Evolutionary conservation across 2,329 filamentous ascomycete genomes (phyloP).

Genomic region (Parasarocladium wereldwijsianum): DNA sequence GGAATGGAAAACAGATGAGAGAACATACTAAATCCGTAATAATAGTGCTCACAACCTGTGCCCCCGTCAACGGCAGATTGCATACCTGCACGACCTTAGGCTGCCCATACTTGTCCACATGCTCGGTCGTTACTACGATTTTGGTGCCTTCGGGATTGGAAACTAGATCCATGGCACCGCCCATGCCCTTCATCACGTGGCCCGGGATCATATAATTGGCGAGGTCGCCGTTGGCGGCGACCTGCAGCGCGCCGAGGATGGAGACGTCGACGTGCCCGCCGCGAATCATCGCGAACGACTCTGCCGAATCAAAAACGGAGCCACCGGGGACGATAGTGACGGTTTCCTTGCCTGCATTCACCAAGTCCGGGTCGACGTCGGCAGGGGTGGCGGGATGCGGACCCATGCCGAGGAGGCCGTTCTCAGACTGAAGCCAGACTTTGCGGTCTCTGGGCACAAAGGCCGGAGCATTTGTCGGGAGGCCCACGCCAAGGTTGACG

Average conservation of each 20-base stretch:
- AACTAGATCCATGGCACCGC: slow-evolving; percentile 61
- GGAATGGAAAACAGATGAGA: neutral
- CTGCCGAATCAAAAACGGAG: slow-evolving; percentile 62
- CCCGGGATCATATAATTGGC: slow-evolving; percentile 88
- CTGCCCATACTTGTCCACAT: slow-evolving; percentile 53
- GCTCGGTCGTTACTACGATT: slow-evolving; percentile 57
- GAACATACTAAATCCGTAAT: slow-evolving; percentile 55
- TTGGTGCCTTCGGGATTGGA: slow-evolving; percentile 58
- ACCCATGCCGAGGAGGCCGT: slow-evolving; percentile 73
- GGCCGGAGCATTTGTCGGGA: slow-evolving; percentile 71
- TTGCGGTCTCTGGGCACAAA: slow-evolving; percentile 54
- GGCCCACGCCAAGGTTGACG: slow-evolving; percentile 67
- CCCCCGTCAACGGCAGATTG: slow-evolving; percentile 50
- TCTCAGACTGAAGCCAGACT: slow-evolving; percentile 78
- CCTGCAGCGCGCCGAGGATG: slow-evolving; percentile 70
- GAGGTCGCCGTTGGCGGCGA: slow-evolving; percentile 62
- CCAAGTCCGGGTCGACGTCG: slow-evolving; percentile 61
- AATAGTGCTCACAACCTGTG: slow-evolving; percentile 53
- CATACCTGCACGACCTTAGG: slow-evolving; percentile 53
- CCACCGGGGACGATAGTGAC: slow-evolving; percentile 67
- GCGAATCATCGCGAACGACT: slow-evolving; percentile 79
- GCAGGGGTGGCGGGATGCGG: slow-evolving; percentile 62
- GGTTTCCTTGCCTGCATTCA: slow-evolving; percentile 82
- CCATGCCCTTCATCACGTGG: slow-evolving; percentile 81
- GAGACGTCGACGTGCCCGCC: slow-evolving; percentile 74